Evolutionary conservation across 1,284 basidiomycete genomes (phyloP).

Genomic region (Irpex sp.): DNA sequence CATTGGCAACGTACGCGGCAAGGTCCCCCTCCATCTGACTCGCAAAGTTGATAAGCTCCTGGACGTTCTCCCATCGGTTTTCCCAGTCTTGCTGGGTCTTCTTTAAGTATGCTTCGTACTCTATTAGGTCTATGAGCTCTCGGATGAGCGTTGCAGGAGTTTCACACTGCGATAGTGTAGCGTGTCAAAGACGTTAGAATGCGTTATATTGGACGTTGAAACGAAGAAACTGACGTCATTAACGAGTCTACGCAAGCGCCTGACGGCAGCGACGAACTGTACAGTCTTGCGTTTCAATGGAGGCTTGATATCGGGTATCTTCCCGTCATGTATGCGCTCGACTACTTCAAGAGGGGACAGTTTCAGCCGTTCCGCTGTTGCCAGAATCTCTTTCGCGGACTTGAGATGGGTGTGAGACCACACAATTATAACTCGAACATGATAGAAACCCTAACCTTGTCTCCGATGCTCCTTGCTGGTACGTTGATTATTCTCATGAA

Average conservation of each 20-base stretch:
- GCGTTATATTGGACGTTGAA: background rate
- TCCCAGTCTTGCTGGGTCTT: conserved; percentile 73
- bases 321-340: conserved; percentile 58
- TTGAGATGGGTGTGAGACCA: too few relatives aligned
- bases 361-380: conserved; percentile 48
- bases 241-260: conserved; percentile 53
- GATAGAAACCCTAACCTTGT: conserved; percentile 52
- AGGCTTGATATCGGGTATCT: conserved; percentile 62
- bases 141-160: conserved; percentile 68
- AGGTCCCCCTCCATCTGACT: conserved; percentile 40
- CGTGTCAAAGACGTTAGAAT: background rate
- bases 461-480: conserved; percentile 77
- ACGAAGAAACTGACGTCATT: conserved; percentile 38
- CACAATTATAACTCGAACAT: too few relatives aligned
- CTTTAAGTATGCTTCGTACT: conserved; percentile 70
- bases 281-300: conserved; percentile 60
- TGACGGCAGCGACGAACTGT: conserved; percentile 57
- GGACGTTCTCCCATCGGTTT: conserved; percentile 82
- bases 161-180: conserved; percentile 41
- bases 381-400: conserved; percentile 60
- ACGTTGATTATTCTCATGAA: conserved; percentile 78
- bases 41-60: conserved; percentile 77
- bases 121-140: conserved; percentile 52
- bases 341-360: conserved; percentile 59
- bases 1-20: background rate